Evolutionary conservation across 345 rosid genomes (phyloP).

Genomic region (Sonneratia caseolaris): DNA sequence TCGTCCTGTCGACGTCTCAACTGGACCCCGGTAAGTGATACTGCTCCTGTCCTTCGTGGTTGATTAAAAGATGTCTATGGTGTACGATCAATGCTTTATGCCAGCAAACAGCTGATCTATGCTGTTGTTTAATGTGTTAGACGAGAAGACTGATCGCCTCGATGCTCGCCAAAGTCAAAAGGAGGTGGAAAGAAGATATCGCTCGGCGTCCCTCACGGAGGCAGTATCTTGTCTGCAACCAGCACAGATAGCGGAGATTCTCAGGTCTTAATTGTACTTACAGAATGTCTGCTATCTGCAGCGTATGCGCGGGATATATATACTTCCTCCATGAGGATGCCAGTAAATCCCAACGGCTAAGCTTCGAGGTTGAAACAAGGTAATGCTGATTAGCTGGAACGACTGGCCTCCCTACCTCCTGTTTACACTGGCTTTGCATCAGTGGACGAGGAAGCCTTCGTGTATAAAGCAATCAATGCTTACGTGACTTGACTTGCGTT

Average conservation of each 20-base stretch:
- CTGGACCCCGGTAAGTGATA: background rate
- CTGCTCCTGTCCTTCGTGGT: background rate
- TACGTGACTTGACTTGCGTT: background rate
- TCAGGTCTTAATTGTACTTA: constrained; percentile 57
- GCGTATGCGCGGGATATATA: too few relatives aligned
- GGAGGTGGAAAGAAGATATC: constrained; percentile 94
- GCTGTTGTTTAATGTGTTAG: background rate
- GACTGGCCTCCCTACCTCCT: background rate
- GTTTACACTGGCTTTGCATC: background rate
- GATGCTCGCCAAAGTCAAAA: constrained; percentile 50
- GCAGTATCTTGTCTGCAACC: constrained; percentile 53
- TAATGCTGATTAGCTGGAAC: background rate
- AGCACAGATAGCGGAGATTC: constrained; percentile 74
- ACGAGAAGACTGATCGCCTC: constrained; percentile 64
- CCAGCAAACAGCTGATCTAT: background rate
- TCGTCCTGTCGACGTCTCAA: background rate
- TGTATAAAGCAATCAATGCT: background rate
- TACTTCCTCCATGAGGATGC: constrained; percentile 15
- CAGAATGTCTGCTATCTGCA: too few relatives aligned
- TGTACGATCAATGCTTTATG: background rate
- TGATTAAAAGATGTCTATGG: background rate
- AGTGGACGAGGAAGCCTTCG: background rate
- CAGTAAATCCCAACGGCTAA: constrained; percentile 62
- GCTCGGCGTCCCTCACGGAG: constrained; percentile 83
- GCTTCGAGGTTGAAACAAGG: background rate